A percentile compares a stretch with the other conserved stretches of the same genome.
phyloP scores from a whole-genome alignment of 1,139 yeast species.

The Scheffersomyces quercinus region DNA sequence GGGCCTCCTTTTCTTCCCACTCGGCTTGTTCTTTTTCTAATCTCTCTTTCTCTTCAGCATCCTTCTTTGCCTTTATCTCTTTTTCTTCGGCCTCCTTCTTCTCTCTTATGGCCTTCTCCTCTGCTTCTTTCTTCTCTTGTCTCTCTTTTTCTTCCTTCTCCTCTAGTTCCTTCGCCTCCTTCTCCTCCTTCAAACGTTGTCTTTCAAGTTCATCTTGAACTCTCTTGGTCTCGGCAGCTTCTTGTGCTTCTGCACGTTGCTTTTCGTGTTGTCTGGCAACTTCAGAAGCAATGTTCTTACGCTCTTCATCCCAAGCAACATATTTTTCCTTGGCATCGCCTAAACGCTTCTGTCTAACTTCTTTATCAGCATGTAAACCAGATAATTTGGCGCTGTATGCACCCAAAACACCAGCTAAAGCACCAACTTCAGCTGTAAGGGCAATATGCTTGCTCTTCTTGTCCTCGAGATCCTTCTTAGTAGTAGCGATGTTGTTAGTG shows the following conservation, averaged over 20 bases:
- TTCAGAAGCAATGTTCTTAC: conserved; percentile 37
- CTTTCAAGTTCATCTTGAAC: conserved; percentile 50
- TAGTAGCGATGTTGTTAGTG: conserved; percentile 34
- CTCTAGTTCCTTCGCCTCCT: conserved; percentile 31
- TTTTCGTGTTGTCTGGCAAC: conserved; percentile 45
- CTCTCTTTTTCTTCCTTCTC: conserved; percentile 30
- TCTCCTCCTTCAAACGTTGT: conserved; percentile 33
- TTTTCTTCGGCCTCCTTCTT: conserved; percentile 20
- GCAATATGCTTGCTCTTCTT: conserved; percentile 38
- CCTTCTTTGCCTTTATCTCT: conserved; percentile 12
- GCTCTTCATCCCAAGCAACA: conserved; percentile 47
- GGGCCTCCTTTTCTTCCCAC: conserved; percentile 11
- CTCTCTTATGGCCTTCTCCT: conserved; percentile 25
- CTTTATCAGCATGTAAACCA: conserved; percentile 41
- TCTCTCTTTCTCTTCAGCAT: conserved; percentile 17
- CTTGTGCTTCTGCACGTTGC: conserved; percentile 47
- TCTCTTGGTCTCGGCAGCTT: conserved; percentile 49
- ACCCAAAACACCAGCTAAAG: conserved; percentile 42
- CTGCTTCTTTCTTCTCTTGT: conserved; percentile 28
- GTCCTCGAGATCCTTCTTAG: conserved; percentile 35
- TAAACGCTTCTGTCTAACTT: conserved; percentile 36
- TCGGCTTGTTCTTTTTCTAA: conserved; percentile 10
- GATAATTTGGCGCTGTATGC: conserved; percentile 48
- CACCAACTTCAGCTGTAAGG: conserved; percentile 46
- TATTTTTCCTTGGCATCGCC: conserved; percentile 43